These are phyloP conservation scores for Aspergillus indologenus DNA, from an alignment of 495 filamentous ascomycete species.

Conservation along the genomic window DNA sequence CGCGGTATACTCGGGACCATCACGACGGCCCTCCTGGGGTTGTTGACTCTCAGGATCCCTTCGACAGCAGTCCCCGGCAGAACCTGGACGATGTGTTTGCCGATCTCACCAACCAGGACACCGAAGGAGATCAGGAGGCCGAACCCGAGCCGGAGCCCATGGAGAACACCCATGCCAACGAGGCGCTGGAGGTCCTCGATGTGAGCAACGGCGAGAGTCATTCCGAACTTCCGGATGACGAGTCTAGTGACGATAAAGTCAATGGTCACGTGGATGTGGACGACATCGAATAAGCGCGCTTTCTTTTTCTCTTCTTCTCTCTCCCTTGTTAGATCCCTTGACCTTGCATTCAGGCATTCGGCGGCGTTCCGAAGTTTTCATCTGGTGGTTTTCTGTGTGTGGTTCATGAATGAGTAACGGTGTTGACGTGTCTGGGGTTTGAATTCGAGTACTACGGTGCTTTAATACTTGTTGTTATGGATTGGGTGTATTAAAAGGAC, in stretches of 20 bases:
- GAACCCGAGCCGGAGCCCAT: constrained; percentile 31
- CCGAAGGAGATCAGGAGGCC: constrained; percentile 29
- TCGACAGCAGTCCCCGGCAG: constrained; percentile 42
- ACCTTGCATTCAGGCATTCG: constrained; percentile 6
- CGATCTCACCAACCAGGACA: constrained; percentile 47
- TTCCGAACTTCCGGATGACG: constrained; percentile 19
- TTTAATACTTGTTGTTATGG: constrained; percentile 9
- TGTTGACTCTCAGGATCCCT: constrained; percentile 26
- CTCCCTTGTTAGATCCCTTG: background rate
- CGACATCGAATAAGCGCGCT: background rate
- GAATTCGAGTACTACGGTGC: background rate
- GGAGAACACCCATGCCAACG: constrained; percentile 47
- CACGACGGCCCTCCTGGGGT: constrained; percentile 21
- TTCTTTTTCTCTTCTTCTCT: constrained; percentile 4
- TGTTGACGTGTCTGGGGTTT: constrained; percentile 13
- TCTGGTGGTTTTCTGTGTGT: constrained; percentile 9
- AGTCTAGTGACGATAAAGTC: constrained; percentile 8
- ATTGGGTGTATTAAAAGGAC: constrained; percentile 11
- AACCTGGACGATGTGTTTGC: constrained; percentile 48
- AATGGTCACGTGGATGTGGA: constrained; percentile 17
- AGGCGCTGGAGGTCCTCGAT: constrained; percentile 45
- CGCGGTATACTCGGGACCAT: constrained; percentile 35
- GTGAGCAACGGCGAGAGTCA: constrained; percentile 36
- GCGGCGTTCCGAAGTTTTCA: constrained; percentile 8
- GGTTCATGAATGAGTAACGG: constrained; percentile 22